Evolutionary conservation across 1,139 yeast genomes (phyloP).

Genomic region (Pichia terricola): DNA sequence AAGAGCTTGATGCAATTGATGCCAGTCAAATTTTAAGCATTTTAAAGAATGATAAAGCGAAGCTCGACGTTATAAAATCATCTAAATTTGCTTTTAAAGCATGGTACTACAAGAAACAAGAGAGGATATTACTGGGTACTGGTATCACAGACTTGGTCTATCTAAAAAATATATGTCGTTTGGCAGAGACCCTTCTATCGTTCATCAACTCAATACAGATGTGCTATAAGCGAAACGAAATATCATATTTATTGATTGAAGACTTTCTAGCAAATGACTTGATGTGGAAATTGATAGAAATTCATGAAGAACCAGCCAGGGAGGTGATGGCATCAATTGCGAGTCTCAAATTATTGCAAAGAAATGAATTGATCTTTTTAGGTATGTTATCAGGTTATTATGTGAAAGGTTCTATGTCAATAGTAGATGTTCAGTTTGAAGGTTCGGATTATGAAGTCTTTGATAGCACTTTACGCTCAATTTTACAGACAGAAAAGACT

Average conservation of each 20-base stretch:
- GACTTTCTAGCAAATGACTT: constrained; percentile 3
- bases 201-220: constrained; percentile 18
- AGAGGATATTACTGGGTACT: constrained; percentile 10
- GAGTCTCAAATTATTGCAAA: constrained; percentile 35
- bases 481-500: constrained; percentile 18
- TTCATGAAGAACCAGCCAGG: background rate
- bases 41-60: background rate
- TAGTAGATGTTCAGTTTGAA: constrained; percentile 28
- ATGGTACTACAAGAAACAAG: constrained; percentile 15
- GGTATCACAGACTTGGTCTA: constrained; percentile 9
- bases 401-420: constrained; percentile 35
- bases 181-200: constrained; percentile 13
- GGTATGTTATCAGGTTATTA: constrained; percentile 29
- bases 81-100: constrained; percentile 13
- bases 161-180: constrained; percentile 12
- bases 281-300: background rate
- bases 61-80: background rate
- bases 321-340: constrained; percentile 35
- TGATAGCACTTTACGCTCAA: constrained; percentile 5
- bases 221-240: constrained; percentile 19
- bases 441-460: constrained; percentile 1
- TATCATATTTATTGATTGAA: constrained; percentile 7
- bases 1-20: constrained; percentile 4
- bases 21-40: background rate
- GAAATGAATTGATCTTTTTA: constrained; percentile 33